Percentiles rank a stretch among this genome's conserved stretches.
Conservation (phyloP, 306 rosid genomes). For the Acacia crassicarpa region DNA sequence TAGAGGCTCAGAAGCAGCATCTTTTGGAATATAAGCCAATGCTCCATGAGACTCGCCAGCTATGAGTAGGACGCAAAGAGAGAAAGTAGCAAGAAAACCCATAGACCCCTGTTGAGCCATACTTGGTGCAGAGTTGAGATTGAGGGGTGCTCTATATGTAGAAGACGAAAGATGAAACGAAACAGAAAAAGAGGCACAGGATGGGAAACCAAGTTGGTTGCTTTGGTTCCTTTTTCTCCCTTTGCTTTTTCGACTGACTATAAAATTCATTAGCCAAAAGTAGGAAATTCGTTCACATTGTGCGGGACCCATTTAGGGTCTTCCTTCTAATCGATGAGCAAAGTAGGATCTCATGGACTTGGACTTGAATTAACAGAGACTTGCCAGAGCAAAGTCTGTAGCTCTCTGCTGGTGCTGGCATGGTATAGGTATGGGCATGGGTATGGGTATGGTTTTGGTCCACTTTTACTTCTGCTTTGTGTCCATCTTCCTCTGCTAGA, state of each 20-base stretch:
- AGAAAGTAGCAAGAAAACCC: conserved; percentile 13
- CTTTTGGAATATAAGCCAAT: neutral
- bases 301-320: conserved; percentile 28
- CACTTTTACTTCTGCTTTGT: neutral
- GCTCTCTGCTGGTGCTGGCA: neutral
- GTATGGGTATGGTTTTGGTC: neutral
- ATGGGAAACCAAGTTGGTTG: conserved; percentile 12
- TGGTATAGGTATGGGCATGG: neutral
- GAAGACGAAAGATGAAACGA: conserved; percentile 8
- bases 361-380: conserved; percentile 7
- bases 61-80: conserved; percentile 31
- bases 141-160: conserved; percentile 20
- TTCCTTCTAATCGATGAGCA: neutral
- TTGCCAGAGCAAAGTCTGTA: neutral
- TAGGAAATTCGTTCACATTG: neutral
- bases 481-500: neutral
- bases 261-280: neutral
- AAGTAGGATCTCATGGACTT: neutral
- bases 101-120: conserved; percentile 33
- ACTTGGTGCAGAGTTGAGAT: neutral
- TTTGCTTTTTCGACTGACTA: neutral
- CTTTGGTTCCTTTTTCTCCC: neutral
- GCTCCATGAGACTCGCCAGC: conserved; percentile 29
- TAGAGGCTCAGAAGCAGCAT: neutral
- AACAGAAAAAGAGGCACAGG: neutral